Evolutionary conservation across 164 flowering plant species (phyloP), one percentile per base, ranked within the genome.

Genomic region (Chimonanthus salicifolius): DNA sequence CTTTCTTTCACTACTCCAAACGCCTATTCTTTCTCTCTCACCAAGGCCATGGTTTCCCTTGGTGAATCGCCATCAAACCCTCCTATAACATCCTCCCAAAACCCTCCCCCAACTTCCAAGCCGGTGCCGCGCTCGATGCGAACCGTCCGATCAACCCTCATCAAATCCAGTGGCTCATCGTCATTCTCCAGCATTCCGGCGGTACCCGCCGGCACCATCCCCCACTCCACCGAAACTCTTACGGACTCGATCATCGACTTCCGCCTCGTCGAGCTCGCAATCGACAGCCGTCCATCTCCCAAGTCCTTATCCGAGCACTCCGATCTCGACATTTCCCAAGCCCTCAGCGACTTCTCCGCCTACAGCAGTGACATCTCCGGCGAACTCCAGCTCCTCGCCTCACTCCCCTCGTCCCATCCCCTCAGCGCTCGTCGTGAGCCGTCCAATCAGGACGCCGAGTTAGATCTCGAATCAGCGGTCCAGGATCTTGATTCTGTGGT

Each of bases 341-440:
- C 92, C 33, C 89, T 88, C 80, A 87, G 90, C 68, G 97, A 92
- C 74, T 88, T 84, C 74, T 92, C 98, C 0, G 90, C 87, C 3
- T 96, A 88, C 75, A 88, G 93, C 82, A 90, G 94, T 71, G 98
- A 95, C 58, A 90, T 95, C 54, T 95, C 99, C 45, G 97, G 99
- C 2, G 99, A 96, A 78, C 67, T 96, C 49, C 94, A 90, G 82
- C 78, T 90, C 46, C 85, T 96, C 5, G 96, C 99, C 49, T 75
- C 79, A 72, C n/a, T 89, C 43, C 97, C 92, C 7, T 74, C 80
- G 2, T 64, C 85, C 48, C 84, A 80, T 33, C 71, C 58, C 58
- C 47, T 50, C 9, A 72, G 4, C 16, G 20, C 18, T 6, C n/a
- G 15, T 48, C 7, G 46, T 4, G 64, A 69, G 18, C 7, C 6